Percentiles rank a stretch among this genome's conserved stretches.
Conservation (phyloP, 2,329 filamentous ascomycete species). For the Rasamsonia emersonii region DNA sequence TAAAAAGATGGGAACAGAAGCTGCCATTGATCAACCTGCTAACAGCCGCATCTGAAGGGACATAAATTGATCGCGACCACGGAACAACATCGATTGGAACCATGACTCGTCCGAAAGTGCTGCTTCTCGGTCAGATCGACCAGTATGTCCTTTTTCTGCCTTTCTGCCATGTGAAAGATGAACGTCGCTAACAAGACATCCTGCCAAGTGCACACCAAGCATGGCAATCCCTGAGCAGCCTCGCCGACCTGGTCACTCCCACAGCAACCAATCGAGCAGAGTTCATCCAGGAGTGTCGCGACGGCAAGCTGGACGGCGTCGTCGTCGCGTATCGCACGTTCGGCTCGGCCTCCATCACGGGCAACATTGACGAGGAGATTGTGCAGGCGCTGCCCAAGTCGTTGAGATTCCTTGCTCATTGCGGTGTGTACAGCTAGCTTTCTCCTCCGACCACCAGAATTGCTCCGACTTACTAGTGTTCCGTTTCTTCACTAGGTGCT, state of each 20-base stretch:
- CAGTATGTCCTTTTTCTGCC: conserved; percentile 52
- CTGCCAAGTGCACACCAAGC: conserved; percentile 48
- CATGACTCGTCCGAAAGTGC: conserved; percentile 47
- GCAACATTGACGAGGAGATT: conserved; percentile 62
- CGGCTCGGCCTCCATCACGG: conserved; percentile 54
- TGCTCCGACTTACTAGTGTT: too few relatives aligned
- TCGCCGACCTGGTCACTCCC: conserved; percentile 59
- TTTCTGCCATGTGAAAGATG: too few relatives aligned
- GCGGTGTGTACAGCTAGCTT: conserved; percentile 21
- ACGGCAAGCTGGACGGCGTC: conserved; percentile 58
- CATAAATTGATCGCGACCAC: too few relatives aligned
- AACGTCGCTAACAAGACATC: conserved; percentile 1
- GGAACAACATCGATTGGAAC: too few relatives aligned
- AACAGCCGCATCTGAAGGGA: too few relatives aligned
- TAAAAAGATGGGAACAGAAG: too few relatives aligned
- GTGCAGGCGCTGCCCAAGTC: conserved; percentile 41
- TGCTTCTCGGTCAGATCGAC: conserved; percentile 55
- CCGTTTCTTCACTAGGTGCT: too few relatives aligned
- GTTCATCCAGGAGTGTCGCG: conserved; percentile 60
- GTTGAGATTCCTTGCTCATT: conserved; percentile 30
- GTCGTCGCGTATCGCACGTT: conserved; percentile 65
- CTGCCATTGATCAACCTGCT: too few relatives aligned
- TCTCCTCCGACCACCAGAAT: background rate
- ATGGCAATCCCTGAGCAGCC: conserved; percentile 52
- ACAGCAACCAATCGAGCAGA: conserved; percentile 53